Conservation (phyloP, 495 filamentous ascomycete genomes). For the Lasiosphaeriaceae sp. region DNA sequence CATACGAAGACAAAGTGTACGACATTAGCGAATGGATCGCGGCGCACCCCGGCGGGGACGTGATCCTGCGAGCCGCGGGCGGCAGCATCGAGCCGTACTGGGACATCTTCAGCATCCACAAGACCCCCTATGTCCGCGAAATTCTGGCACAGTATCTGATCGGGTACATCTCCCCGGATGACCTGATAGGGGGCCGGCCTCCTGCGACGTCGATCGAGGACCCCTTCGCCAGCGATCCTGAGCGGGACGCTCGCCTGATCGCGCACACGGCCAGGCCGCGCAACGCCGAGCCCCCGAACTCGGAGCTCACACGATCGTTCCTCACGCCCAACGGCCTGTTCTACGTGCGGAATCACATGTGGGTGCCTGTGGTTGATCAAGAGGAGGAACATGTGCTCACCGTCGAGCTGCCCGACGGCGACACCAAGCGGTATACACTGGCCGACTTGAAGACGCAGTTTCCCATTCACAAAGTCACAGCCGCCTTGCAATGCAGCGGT, state of each 20-base stretch:
- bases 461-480: conserved; percentile 51
- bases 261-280: conserved; percentile 48
- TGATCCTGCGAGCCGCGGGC: conserved; percentile 56
- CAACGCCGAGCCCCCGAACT: conserved; percentile 54
- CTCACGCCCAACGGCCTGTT: conserved; percentile 52
- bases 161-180: conserved; percentile 47
- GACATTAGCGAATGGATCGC: conserved; percentile 57
- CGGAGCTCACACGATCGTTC: conserved; percentile 41
- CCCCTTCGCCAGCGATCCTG: conserved; percentile 51
- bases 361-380: conserved; percentile 50
- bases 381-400: conserved; percentile 45
- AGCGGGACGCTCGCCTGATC: conserved; percentile 43
- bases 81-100: conserved; percentile 58
- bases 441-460: conserved; percentile 51
- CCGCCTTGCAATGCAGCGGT: conserved; percentile 57
- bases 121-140: conserved; percentile 52
- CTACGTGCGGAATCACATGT: conserved; percentile 62
- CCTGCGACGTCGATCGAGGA: conserved; percentile 44
- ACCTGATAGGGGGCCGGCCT: conserved; percentile 45
- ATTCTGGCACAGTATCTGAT: conserved; percentile 54
- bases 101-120: conserved; percentile 61
- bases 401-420: conserved; percentile 54
- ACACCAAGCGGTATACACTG: conserved; percentile 47
- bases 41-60: conserved; percentile 57
- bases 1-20: conserved; percentile 51